These are phyloP conservation scores for Myriangium duriaei DNA, from an alignment of 2,329 filamentous ascomycete species.

Conservation along the genomic window DNA sequence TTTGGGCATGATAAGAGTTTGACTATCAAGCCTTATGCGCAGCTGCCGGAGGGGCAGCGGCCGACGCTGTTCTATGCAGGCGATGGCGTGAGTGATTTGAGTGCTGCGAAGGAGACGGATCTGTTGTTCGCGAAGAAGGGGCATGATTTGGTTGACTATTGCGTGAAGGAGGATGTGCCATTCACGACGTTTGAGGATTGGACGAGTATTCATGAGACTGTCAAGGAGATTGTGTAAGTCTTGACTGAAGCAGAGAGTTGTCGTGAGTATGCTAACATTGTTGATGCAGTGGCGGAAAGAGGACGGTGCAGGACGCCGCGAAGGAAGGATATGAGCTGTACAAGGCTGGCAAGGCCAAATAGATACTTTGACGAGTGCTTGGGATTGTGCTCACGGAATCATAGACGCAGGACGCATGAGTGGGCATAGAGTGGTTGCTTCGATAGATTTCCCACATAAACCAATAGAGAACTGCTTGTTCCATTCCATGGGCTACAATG, in stretches of 20 bases:
- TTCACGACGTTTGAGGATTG: slow-evolving; percentile 84
- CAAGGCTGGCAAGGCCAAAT: slow-evolving; percentile 29
- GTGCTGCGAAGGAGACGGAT: slow-evolving; percentile 84
- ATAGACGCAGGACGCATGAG: no score
- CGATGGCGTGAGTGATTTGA: slow-evolving; percentile 85
- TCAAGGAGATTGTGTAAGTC: slow-evolving; percentile 54
- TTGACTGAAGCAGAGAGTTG: not conserved
- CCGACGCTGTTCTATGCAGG: slow-evolving; percentile 90
- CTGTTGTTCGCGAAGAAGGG: slow-evolving; percentile 88
- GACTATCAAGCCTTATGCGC: slow-evolving; percentile 76
- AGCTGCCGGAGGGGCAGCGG: slow-evolving; percentile 52
- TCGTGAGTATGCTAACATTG: slow-evolving; percentile 1
- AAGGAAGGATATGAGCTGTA: slow-evolving; percentile 35
- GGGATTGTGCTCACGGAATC: no score
- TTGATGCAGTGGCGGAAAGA: slow-evolving; percentile 48
- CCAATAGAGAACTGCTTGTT: no score
- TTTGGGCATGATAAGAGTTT: slow-evolving; percentile 97
- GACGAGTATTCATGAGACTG: slow-evolving; percentile 61
- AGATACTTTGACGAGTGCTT: no score
- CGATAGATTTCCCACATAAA: no score
- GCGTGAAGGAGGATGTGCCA: slow-evolving; percentile 69
- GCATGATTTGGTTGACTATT: slow-evolving; percentile 77
- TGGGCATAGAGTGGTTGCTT: no score
- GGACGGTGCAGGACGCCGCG: slow-evolving; percentile 58
- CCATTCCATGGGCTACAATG: no score